A percentile compares a stretch with the other conserved stretches of the same genome.
Evolutionary conservation across 1,284 basidiomycete species (phyloP).

Genomic region (Golubevia sp.): DNA sequence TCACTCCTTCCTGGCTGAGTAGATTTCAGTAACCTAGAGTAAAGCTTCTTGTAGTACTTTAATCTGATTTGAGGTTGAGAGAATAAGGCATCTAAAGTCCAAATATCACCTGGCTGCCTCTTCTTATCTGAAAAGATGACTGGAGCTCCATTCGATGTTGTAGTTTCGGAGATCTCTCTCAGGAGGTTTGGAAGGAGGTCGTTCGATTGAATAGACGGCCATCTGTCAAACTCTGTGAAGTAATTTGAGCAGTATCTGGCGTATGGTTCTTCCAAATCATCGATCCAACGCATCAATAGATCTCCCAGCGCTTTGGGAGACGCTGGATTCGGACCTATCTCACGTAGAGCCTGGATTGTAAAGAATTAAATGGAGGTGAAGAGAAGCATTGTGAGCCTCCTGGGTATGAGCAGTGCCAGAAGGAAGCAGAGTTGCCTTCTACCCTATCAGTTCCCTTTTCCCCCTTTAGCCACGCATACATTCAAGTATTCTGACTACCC

Average conservation of each 20-base stretch:
- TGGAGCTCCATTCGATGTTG: constrained; percentile 29
- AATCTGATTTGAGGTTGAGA: constrained; percentile 80
- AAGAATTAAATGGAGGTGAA: constrained; percentile 5
- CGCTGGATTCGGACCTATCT: constrained; percentile 88
- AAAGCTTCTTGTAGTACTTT: constrained; percentile 91
- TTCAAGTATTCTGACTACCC: too few relatives aligned
- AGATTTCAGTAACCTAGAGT: constrained; percentile 81
- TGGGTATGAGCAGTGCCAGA: constrained; percentile 11
- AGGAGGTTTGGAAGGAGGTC: constrained; percentile 73
- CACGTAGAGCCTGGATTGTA: constrained; percentile 91
- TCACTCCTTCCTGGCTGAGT: constrained; percentile 87
- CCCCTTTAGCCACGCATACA: too few relatives aligned
- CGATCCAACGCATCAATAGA: constrained; percentile 93
- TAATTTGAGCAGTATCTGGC: constrained; percentile 77
- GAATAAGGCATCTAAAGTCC: constrained; percentile 88
- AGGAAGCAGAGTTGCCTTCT: too few relatives aligned
- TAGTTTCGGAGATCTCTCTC: constrained; percentile 69
- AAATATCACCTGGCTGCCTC: constrained; percentile 61
- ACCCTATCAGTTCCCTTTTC: too few relatives aligned
- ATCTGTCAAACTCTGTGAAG: constrained; percentile 78
- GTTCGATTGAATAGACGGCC: constrained; percentile 79
- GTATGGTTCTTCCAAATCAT: constrained; percentile 75
- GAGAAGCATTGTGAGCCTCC: constrained; percentile 12
- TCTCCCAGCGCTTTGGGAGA: constrained; percentile 95
- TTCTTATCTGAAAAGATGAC: constrained; percentile 32